Conservation (phyloP, 2,329 filamentous ascomycete species). For the Arthrobotrys entomopaga region DNA sequence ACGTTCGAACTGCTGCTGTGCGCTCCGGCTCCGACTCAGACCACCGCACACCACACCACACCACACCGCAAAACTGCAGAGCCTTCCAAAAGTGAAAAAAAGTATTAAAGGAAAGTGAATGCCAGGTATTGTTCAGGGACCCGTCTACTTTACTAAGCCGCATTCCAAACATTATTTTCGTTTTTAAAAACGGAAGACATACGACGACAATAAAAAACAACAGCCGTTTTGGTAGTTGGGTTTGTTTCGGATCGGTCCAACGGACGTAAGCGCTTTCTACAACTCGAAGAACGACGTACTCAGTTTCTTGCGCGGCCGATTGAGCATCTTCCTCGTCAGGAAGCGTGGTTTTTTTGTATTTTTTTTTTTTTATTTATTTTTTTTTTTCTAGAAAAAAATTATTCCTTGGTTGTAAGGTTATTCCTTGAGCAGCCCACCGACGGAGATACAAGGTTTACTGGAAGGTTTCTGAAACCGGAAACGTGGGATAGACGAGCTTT, state of each 20-base stretch:
- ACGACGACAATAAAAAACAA: not conserved
- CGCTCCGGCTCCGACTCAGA: no score
- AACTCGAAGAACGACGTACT: constrained; percentile 22
- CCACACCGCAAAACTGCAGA: not conserved
- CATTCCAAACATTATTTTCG: constrained; percentile 2
- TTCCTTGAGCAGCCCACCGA: constrained; percentile 12
- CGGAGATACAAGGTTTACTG: constrained; percentile 37
- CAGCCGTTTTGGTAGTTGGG: constrained; percentile 1
- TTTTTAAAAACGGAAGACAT: constrained; percentile 17
- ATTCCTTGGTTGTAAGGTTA: constrained; percentile 22
- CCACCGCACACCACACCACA: no score
- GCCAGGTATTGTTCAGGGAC: not conserved
- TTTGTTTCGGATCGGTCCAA: constrained; percentile 23
- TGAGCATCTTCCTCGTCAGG: constrained; percentile 27
- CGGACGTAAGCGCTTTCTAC: constrained; percentile 53
- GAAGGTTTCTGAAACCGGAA: constrained; percentile 54
- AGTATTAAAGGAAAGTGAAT: constrained; percentile 22
- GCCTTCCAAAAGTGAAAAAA: not conserved
- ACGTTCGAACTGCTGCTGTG: no score
- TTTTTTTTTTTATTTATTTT: no score
- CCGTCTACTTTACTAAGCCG: constrained; percentile 9
- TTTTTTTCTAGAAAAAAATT: constrained; percentile 10
- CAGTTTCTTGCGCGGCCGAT: constrained; percentile 36
- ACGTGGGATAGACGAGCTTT: constrained; percentile 50
- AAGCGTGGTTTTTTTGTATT: not conserved